Evolutionary conservation across 495 filamentous ascomycete species (phyloP), one percentile per base, ranked within the genome.

Genomic region (Aspergillus biplanus): DNA sequence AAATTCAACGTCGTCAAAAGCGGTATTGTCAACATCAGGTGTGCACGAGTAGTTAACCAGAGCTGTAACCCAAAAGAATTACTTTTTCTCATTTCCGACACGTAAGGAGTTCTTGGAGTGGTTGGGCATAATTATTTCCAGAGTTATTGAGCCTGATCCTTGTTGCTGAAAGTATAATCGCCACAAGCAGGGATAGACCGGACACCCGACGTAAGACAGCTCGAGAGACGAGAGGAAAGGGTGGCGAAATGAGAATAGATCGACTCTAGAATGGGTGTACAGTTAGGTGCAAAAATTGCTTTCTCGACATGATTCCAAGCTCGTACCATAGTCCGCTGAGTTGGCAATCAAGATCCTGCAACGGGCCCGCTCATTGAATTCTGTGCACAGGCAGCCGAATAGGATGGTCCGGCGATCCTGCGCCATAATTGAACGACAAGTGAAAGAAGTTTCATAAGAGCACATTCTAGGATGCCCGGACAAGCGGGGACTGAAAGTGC

Each of bases 1-100:
- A 80, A 81, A 73, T 79, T 70, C 69, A 79, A 80, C 78, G 76
- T 81, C 76, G 64, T 62, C 56, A 61, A 56, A 56, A 56, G 53
- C 12, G 27, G 53, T 37, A 39, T 59, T 31, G 35, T 52, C 32
- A 44, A 44, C 12, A 33, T 47, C 33, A 21, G 34, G 39, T 27
- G 46, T n/a, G 15, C 11, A 56, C 11, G 9, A 15, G 32, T 4
- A 33, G 49, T 32, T 3, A 18, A 48, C 46, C 7, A 18, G 31
- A 35, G 60, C 33, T 52, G 27, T n/a, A 33, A 55, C 33, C 34
- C 35, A 35, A 13, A 58, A 55, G 15, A 32, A 48, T 50, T 57
- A 57, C 53, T 57, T 57, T 63, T 37, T 58, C 27, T 33, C 42
- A 58, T 59, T 21, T 57, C 60, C 37, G 42, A 50, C 47, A 54